phyloP scores from a whole-genome alignment of 306 rosid genomes.

The Casuarina cunninghamiana region DNA sequence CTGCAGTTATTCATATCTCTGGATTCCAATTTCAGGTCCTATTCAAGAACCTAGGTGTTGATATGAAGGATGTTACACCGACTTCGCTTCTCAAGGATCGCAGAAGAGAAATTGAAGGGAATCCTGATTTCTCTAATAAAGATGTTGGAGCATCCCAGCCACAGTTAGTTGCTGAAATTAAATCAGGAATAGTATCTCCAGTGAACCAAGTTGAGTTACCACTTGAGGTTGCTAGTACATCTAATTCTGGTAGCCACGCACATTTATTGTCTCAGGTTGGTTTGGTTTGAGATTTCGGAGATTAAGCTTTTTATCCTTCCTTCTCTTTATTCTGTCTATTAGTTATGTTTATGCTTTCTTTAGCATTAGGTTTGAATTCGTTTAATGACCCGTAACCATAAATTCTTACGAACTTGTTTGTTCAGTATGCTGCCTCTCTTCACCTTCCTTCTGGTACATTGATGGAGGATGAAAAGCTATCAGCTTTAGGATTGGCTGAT shows the following conservation, averaged over 20 bases:
- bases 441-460: slow-evolving; percentile 71
- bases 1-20: slow-evolving; percentile 7
- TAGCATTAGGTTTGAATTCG: slow-evolving; percentile 10
- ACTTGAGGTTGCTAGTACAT: slow-evolving; percentile 65
- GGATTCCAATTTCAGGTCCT: slow-evolving; percentile 60
- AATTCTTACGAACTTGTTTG: not conserved
- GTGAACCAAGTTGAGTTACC: slow-evolving; percentile 85
- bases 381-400: not conserved
- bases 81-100: slow-evolving; percentile 90
- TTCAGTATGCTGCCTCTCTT: slow-evolving; percentile 76
- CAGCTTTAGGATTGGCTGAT: slow-evolving; percentile 73
- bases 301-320: not conserved
- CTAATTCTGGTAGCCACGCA: slow-evolving; percentile 70
- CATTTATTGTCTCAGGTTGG: slow-evolving; percentile 86
- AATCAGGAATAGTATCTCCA: slow-evolving; percentile 66
- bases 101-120: slow-evolving; percentile 94
- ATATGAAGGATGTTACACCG: slow-evolving; percentile 93
- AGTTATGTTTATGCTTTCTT: slow-evolving; percentile 1
- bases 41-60: slow-evolving; percentile 83
- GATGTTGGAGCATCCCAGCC: slow-evolving; percentile 85
- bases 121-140: slow-evolving; percentile 98
- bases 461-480: slow-evolving; percentile 83
- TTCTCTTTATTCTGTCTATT: not conserved
- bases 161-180: slow-evolving; percentile 72
- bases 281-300: slow-evolving; percentile 8